Conservation (phyloP, 164 flowering plant species). For the Vitis cinerea region DNA sequence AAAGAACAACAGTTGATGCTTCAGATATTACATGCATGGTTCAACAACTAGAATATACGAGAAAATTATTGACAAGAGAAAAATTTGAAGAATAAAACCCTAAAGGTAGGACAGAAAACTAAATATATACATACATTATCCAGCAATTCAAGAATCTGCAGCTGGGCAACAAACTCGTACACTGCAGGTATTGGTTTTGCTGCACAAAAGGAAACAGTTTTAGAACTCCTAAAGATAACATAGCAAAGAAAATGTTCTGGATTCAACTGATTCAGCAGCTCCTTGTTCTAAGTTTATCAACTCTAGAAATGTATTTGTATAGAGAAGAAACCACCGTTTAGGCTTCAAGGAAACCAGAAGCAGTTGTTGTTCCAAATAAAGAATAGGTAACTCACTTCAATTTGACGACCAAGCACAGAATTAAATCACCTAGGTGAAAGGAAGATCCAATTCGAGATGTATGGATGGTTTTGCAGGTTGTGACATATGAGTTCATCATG, state of each 20-base stretch:
- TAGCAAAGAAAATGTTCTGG: not conserved
- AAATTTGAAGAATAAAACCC: not conserved
- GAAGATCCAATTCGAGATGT: no score
- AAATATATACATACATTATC: conserved; percentile 62
- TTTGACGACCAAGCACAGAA: no score
- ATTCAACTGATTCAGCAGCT: not conserved
- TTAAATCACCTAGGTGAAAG: no score
- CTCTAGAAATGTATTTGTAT: no score
- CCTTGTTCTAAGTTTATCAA: no score
- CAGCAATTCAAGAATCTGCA: conserved; percentile 88
- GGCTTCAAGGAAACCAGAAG: no score
- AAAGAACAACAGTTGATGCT: conserved; percentile 5
- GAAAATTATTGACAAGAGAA: not conserved
- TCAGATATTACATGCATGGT: not conserved
- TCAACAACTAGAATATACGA: not conserved
- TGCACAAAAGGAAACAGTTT: conserved; percentile 38
- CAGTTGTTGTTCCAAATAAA: no score
- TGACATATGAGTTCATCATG: no score
- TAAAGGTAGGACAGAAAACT: not conserved
- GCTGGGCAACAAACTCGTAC: conserved; percentile 79
- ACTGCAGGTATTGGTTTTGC: conserved; percentile 73
- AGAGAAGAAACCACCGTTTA: no score
- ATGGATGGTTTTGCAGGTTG: no score
- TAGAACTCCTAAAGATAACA: not conserved
- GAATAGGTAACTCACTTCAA: no score